Evolutionary conservation across 2,329 filamentous ascomycete species (phyloP).

Genomic region (Trichoderma koningii): DNA sequence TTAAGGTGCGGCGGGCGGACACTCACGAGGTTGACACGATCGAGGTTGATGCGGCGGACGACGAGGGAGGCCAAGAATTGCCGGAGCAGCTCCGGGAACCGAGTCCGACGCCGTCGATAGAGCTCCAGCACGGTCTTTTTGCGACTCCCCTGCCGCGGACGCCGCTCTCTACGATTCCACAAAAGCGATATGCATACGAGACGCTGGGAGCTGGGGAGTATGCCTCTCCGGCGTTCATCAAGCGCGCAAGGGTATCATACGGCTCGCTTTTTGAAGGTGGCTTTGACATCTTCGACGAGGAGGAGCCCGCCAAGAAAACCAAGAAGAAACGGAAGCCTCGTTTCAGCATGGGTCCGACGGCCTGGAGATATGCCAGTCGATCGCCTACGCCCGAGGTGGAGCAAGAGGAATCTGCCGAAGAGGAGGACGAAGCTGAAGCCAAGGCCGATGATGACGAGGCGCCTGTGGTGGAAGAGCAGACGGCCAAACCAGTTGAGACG

Average conservation of each 20-base stretch:
- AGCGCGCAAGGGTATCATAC: slow-evolving; percentile 68
- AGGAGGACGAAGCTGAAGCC: slow-evolving; percentile 28
- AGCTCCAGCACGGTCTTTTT: background rate
- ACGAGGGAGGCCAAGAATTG: slow-evolving; percentile 29
- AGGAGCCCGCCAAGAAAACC: slow-evolving; percentile 41
- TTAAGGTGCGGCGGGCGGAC: slow-evolving; percentile 49
- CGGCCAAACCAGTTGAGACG: background rate
- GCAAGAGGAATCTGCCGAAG: slow-evolving; percentile 38
- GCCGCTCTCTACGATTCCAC: slow-evolving; percentile 30
- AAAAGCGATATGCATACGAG: slow-evolving; percentile 41
- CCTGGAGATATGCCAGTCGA: slow-evolving; percentile 74
- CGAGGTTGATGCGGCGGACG: slow-evolving; percentile 48
- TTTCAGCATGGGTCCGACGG: slow-evolving; percentile 64
- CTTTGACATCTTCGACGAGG: slow-evolving; percentile 68
- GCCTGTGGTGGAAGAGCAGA: slow-evolving; percentile 24
- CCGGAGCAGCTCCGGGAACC: background rate
- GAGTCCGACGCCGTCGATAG: slow-evolving; percentile 10
- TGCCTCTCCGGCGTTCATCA: slow-evolving; percentile 78
- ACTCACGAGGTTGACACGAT: slow-evolving; percentile 52
- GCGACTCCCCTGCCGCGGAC: slow-evolving; percentile 24
- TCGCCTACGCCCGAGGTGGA: slow-evolving; percentile 69
- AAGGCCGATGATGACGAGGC: slow-evolving; percentile 26
- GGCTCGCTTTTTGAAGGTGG: slow-evolving; percentile 65
- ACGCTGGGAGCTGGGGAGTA: slow-evolving; percentile 56
- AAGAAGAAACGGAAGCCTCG: slow-evolving; percentile 76